Evolutionary conservation across 768 basidiomycete species (phyloP).

Genomic region (Podaxis rugospora): DNA sequence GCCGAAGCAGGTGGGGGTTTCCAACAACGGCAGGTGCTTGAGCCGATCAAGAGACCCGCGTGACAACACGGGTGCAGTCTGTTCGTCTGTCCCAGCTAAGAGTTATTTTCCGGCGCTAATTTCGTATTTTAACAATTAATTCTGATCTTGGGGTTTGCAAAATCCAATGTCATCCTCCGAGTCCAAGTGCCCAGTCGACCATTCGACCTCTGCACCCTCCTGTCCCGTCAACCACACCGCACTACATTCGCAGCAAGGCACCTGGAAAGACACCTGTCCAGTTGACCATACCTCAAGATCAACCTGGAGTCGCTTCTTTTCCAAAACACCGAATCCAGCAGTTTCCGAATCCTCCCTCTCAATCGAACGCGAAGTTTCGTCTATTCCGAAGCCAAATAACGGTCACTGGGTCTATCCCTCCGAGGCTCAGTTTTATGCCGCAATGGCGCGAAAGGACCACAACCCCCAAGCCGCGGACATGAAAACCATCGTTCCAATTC

Average conservation of each 20-base stretch:
- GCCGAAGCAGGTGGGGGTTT: neutral
- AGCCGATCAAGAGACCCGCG: neutral
- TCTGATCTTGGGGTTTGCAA: neutral
- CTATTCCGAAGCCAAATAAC: slow-evolving; percentile 73
- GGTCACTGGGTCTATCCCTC: slow-evolving; percentile 97
- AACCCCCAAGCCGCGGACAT: slow-evolving; percentile 86
- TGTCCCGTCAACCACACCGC: slow-evolving; percentile 69
- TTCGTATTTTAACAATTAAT: slow-evolving; percentile 4
- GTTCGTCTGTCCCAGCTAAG: neutral
- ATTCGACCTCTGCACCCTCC: slow-evolving; percentile 27
- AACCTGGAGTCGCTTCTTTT: slow-evolving; percentile 40
- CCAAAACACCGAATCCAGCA: slow-evolving; percentile 19
- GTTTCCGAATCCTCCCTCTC: slow-evolving; percentile 42
- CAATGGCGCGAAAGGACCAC: slow-evolving; percentile 93
- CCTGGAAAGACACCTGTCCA: slow-evolving; percentile 29
- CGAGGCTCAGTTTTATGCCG: slow-evolving; percentile 97
- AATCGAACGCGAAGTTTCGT: slow-evolving; percentile 74
- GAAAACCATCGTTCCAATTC: slow-evolving; percentile 94
- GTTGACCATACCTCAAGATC: slow-evolving; percentile 35
- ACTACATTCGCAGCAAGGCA: slow-evolving; percentile 8
- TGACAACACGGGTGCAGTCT: neutral
- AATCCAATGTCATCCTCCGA: slow-evolving; percentile 23
- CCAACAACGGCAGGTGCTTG: neutral
- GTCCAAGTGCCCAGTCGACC: slow-evolving; percentile 46
- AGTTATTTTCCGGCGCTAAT: neutral